phyloP scores from a whole-genome alignment of 1,139 yeast genomes.

The Maudiozyma humilis region DNA sequence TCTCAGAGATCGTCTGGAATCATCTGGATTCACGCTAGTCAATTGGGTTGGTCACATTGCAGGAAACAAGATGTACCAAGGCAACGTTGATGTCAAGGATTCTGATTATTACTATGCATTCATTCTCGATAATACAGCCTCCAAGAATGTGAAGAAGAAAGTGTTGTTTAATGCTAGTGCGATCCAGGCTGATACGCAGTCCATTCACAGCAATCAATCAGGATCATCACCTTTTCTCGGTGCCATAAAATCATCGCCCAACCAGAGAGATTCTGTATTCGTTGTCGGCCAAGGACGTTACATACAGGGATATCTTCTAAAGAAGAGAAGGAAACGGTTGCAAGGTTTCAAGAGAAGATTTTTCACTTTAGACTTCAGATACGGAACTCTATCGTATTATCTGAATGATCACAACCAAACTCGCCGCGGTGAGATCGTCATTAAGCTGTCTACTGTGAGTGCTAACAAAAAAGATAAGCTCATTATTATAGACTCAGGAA shows the following conservation, averaged over 20 bases:
- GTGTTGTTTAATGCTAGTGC: conserved; percentile 50
- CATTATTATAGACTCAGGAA: conserved; percentile 84
- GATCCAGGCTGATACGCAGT: conserved; percentile 18
- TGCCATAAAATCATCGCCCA: conserved; percentile 22
- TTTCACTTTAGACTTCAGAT: conserved; percentile 71
- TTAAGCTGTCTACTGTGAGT: conserved; percentile 68
- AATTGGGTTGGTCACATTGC: conserved; percentile 41
- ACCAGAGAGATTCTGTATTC: conserved; percentile 12
- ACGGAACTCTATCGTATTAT: conserved; percentile 78
- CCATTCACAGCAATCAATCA: conserved; percentile 16
- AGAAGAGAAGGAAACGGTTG: conserved; percentile 69
- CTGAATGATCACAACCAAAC: conserved; percentile 59
- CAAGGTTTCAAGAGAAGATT: conserved; percentile 85
- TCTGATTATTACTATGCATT: conserved; percentile 65
- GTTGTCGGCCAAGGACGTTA: conserved; percentile 30
- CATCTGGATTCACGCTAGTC: conserved; percentile 35
- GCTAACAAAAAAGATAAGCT: conserved; percentile 64
- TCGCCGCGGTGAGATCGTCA: conserved; percentile 87
- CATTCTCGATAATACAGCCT: conserved; percentile 85
- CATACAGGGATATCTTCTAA: conserved; percentile 67
- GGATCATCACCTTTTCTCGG: conserved; percentile 18
- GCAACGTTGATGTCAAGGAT: conserved; percentile 46
- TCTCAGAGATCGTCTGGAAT: conserved; percentile 35
- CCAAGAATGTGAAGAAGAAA: conserved; percentile 76
- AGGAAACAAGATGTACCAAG: conserved; percentile 56